Base-by-base conservation (phyloP, 225 moss, liverwort and hornwort species). In the Sphagnum tenellum region DNA sequence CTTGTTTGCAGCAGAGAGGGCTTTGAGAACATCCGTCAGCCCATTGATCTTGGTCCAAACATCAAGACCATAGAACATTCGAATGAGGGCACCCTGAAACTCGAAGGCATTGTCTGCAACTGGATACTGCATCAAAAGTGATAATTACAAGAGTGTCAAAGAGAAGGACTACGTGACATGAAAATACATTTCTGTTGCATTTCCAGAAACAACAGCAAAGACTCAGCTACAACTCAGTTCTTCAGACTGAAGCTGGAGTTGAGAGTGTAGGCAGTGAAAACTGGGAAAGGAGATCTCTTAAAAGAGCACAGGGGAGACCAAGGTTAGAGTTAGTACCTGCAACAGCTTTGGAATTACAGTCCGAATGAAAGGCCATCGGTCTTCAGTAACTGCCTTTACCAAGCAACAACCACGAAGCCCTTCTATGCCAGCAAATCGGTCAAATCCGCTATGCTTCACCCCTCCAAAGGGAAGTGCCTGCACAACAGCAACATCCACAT, bases 401-500 rank as follows among this genome's bases (percentile, higher is more conserved):
- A 79, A 8, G 71, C 83, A 83, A 67, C 79, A 64, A n/a, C 73
- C 73, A 53, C 83, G 71, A 59, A 83, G 67, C 44, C 83, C 83
- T 67, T 83, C 83, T 60, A 71, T 76, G 5, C 83, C 83, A 5
- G 79, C 83, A 66, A 83, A 72, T 70, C 74, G 76, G 56, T 76
- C 83, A 71, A 83, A 79, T 45, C 83, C 83, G 69, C 83, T 83
- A 45, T 83, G 59, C 66, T 74, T 79, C 49, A 79, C 79, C 10
- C 83, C 83, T 74, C 83, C 83, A 65, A 82, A 82, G n/a, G 82
- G 82, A 12, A 82, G 82, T 62, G 79, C 72, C 79, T 81, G 74
- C 74, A 74, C 29, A 29, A 29, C 29, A 29, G 29, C 29, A 29
- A 29, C 29, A 29, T 29, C 29, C 29, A 29, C 29, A 29, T 29